Base-by-base conservation (phyloP, 75 land plant species). In the Pinus albicaulis region DNA sequence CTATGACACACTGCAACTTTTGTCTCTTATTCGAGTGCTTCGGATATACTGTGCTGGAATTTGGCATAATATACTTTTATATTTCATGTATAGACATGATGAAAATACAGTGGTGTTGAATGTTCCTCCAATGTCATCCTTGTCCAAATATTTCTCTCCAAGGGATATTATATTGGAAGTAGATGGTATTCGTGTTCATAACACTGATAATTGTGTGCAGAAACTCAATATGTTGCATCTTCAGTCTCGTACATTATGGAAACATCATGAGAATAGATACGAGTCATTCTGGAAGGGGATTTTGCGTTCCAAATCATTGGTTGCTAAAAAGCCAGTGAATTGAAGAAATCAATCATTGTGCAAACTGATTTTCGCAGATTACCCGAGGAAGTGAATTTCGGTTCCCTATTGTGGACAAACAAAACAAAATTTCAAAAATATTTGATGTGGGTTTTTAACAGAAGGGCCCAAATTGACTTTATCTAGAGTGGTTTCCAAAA, bases 31-130 rank as follows among this genome's bases (percentile, higher is more conserved):
- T 22, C 58, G 81, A 69, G 74, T 78, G 25, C 91, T 93, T 53
- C 92, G 93, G 0, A 80, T 93, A 12, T 93, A 93, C 70, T 89
- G 91, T 83, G 95, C 95, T 68, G 95, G 95, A 0, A 77, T 93
- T 38, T 93, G 93, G 95, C 95, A 93, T 71, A 93, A 93, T 23
- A 4, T 65, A 28, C 26, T 90, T 56, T 77, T 92, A 25, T 74
- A 24, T 81, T 87, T 87, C 13, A 26, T 86, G 55, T 90, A 86
- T 72, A 36, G 57, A 26, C 83, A 86, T 59, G 76, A 76, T 44
- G 79, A 86, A 76, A 69, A 63, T 55, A 81, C 86, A 7, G 55
- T 90, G 94, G 90, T 92, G 77, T 74, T 87, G 79, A 76, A 36
- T 52, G 83, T 90, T 16, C 41, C 86, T 26, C 63, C 74, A 34